A percentile compares a stretch with the other conserved stretches of the same genome.
Conservation (phyloP, 164 flowering plant species). For the Sextonia rubra region DNA sequence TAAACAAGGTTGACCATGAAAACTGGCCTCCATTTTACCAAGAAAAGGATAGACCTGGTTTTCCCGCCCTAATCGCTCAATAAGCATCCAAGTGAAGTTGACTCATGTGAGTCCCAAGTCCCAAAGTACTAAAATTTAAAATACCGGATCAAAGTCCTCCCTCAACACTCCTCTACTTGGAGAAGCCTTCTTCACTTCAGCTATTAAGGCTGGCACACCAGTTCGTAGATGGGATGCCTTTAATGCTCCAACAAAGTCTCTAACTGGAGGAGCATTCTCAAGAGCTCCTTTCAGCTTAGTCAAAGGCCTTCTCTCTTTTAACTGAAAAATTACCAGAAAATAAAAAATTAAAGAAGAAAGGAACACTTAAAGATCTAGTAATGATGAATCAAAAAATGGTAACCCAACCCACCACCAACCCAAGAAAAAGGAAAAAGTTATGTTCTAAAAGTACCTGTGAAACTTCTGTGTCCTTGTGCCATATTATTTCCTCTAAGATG, state of each 20-base stretch:
- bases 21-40: too few relatives aligned
- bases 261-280: slow-evolving; percentile 57
- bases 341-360: too few relatives aligned
- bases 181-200: slow-evolving; percentile 99
- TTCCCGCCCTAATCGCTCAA: too few relatives aligned
- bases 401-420: too few relatives aligned
- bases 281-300: slow-evolving; percentile 37
- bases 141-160: slow-evolving; percentile 92
- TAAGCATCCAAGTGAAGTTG: too few relatives aligned
- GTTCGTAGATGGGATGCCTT: slow-evolving; percentile 62
- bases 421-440: neutral
- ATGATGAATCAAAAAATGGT: neutral
- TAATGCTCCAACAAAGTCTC: slow-evolving; percentile 87
- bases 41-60: too few relatives aligned
- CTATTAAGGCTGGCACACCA: slow-evolving; percentile 86
- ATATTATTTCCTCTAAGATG: slow-evolving; percentile 89
- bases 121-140: slow-evolving; percentile 14
- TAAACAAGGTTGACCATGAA: too few relatives aligned
- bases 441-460: slow-evolving; percentile 32
- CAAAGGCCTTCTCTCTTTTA: slow-evolving; percentile 62
- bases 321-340: slow-evolving; percentile 24
- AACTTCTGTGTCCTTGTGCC: slow-evolving; percentile 86
- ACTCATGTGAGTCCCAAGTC: too few relatives aligned
- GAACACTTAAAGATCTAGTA: neutral
- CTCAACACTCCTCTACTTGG: slow-evolving; percentile 91